These are phyloP conservation scores for Helianthus annuus DNA, from an alignment of 129 eudicot genomes.

Conservation along the genomic window HanXRQr2.0-SUNRISE NC_035447.2:71341505-71342004, in stretches of 20 bases:
- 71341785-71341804: not conserved
- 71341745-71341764: constrained; percentile 18
- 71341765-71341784: constrained; percentile 5
- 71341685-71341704: not conserved
- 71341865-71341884: constrained; percentile 21
- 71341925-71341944: constrained; percentile 39
- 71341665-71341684: not conserved
- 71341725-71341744: constrained; percentile 29
- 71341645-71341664: too few relatives aligned
- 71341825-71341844: constrained; percentile 23
- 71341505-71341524: too few relatives aligned
- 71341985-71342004: constrained; percentile 27
- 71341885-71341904: constrained; percentile 6
- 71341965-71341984: constrained; percentile 29
- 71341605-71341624: too few relatives aligned
- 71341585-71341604: not conserved
- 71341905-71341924: constrained; percentile 10
- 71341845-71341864: constrained; percentile 13
- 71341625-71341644: too few relatives aligned
- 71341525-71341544: not conserved
- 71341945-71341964: constrained; percentile 51
- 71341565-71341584: not conserved
- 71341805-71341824: constrained; percentile 25
- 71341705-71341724: not conserved
- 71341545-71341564: not conserved